Percentiles rank a stretch among this genome's conserved stretches.
phyloP scores from a whole-genome alignment of 2,329 filamentous ascomycete genomes.

The Ophiostoma sp. region DNA sequence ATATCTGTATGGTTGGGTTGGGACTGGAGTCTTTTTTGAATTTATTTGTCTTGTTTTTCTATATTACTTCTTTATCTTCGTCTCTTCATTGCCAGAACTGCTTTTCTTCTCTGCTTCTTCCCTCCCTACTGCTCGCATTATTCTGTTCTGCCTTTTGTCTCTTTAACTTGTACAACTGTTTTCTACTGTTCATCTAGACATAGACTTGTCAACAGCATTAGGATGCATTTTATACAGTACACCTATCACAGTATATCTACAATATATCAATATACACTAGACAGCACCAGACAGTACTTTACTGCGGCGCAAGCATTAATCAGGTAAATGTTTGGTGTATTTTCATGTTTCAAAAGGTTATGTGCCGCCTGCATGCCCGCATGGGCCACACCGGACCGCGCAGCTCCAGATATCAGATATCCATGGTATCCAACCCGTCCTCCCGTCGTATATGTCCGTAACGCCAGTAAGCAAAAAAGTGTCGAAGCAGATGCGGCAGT shows the following conservation, averaged over 20 bases:
- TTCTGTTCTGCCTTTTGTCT: neutral
- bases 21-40: neutral
- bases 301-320: neutral
- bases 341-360: neutral
- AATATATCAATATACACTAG: neutral
- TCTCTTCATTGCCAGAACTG: neutral
- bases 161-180: neutral
- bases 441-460: conserved; percentile 2
- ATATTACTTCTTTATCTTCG: neutral
- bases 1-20: neutral
- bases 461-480: conserved; percentile 4
- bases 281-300: too few relatives aligned
- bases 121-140: neutral
- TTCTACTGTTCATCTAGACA: neutral
- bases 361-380: neutral
- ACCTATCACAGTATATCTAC: neutral
- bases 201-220: neutral
- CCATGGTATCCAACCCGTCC: conserved; percentile 6
- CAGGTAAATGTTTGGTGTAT: neutral
- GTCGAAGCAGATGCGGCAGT: neutral
- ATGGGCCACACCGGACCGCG: neutral
- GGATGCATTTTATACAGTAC: neutral
- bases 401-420: neutral
- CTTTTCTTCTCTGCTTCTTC: neutral
- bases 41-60: neutral